Conservation (phyloP, 345 rosid species). For the Turritis glabra region DNA sequence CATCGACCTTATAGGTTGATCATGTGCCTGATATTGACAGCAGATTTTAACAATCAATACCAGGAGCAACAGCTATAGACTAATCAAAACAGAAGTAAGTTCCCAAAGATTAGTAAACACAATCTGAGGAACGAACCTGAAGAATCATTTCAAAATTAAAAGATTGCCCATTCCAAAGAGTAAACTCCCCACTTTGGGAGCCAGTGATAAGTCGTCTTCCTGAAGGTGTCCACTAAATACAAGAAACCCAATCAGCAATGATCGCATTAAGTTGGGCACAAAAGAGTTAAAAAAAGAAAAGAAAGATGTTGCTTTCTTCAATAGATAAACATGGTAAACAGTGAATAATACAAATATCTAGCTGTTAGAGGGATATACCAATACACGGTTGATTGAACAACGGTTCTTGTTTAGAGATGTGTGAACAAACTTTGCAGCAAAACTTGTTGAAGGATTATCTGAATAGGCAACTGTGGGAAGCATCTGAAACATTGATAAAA, state of each 20-base stretch:
- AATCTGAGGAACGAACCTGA: constrained; percentile 56
- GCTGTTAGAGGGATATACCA: constrained; percentile 53
- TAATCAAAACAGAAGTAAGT: neutral
- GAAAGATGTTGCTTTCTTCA: neutral
- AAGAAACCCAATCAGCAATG: constrained; percentile 37
- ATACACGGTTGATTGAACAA: constrained; percentile 85
- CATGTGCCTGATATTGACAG: constrained; percentile 91
- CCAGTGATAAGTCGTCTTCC: constrained; percentile 98
- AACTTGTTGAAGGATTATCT: constrained; percentile 95
- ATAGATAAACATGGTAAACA: neutral
- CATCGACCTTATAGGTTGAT: constrained; percentile 97
- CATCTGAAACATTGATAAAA: constrained; percentile 57
- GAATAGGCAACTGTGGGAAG: constrained; percentile 84
- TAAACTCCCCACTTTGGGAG: constrained; percentile 96
- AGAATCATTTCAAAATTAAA: constrained; percentile 97
- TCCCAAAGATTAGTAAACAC: neutral
- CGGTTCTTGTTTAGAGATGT: constrained; percentile 93
- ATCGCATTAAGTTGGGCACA: neutral
- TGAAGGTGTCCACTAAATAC: constrained; percentile 89
- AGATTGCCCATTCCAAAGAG: constrained; percentile 98
- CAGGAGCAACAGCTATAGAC: neutral
- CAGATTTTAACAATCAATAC: constrained; percentile 16
- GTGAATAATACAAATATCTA: neutral
- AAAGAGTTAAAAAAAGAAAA: neutral
- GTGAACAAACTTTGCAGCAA: constrained; percentile 95